A percentile compares a stretch with the other conserved stretches of the same genome.
Conservation (phyloP, 2,329 filamentous ascomycete genomes). For the Talaromyces sp. region DNA sequence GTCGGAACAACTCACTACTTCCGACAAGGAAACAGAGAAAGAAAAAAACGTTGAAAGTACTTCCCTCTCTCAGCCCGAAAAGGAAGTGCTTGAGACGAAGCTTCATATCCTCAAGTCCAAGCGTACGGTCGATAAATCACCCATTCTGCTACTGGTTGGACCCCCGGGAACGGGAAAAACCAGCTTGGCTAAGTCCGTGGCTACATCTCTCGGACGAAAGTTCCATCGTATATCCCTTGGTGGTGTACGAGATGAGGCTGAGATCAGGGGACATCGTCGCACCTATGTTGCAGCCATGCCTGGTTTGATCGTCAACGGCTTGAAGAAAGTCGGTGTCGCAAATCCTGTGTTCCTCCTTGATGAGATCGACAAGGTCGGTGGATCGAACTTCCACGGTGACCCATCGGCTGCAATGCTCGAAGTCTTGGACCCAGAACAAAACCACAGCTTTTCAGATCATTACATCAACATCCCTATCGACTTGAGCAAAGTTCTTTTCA, state of each 20-base stretch:
- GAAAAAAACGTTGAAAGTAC: constrained; percentile 55
- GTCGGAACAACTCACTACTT: constrained; percentile 33
- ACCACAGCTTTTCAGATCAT: constrained; percentile 90
- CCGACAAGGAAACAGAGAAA: constrained; percentile 38
- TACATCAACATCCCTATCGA: constrained; percentile 96
- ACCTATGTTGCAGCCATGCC: constrained; percentile 99
- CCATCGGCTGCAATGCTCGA: constrained; percentile 97
- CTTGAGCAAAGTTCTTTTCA: constrained; percentile 93
- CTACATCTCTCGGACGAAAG: constrained; percentile 85
- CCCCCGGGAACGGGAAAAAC: constrained; percentile 96
- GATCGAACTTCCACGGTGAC: constrained; percentile 88
- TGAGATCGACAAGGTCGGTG: constrained; percentile 95
- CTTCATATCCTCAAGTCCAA: constrained; percentile 74
- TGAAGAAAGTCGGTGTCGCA: constrained; percentile 92
- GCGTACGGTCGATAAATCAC: constrained; percentile 89
- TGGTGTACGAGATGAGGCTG: constrained; percentile 91
- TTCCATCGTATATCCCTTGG: constrained; percentile 97
- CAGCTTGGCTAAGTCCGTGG: constrained; percentile 87
- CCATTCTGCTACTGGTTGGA: constrained; percentile 87
- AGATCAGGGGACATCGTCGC: constrained; percentile 89
- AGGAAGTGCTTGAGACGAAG: constrained; percentile 55
- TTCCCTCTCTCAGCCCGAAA: constrained; percentile 45
- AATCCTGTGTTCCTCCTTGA: constrained; percentile 96
- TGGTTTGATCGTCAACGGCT: constrained; percentile 83
- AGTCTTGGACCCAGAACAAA: constrained; percentile 95